Evolutionary conservation across 805 yeast species (phyloP).

Genomic region (Cyberlindnera lachancei): DNA sequence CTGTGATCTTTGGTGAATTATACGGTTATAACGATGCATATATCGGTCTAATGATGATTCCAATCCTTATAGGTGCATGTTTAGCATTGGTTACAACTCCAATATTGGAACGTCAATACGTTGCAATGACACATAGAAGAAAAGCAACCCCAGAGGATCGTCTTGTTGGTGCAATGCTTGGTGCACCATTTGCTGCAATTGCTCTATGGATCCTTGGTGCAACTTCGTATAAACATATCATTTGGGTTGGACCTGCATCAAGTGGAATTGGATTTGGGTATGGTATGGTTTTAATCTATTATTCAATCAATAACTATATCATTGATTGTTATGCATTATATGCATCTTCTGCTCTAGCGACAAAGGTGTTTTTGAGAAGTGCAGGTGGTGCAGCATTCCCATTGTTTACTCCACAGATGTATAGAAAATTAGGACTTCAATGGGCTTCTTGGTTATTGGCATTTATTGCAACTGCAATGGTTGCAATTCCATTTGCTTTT

Average conservation of each 20-base stretch:
- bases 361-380: slow-evolving; percentile 71
- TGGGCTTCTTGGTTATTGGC: slow-evolving; percentile 82
- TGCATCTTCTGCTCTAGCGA: slow-evolving; percentile 76
- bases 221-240: slow-evolving; percentile 58
- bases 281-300: slow-evolving; percentile 70
- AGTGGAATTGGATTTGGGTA: slow-evolving; percentile 77
- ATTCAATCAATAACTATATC: slow-evolving; percentile 74
- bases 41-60: slow-evolving; percentile 83
- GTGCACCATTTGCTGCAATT: slow-evolving; percentile 76
- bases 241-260: slow-evolving; percentile 76
- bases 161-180: slow-evolving; percentile 72
- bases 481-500: slow-evolving; percentile 62
- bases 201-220: slow-evolving; percentile 78
- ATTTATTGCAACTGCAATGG: slow-evolving; percentile 71
- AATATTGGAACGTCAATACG: slow-evolving; percentile 55
- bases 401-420: slow-evolving; percentile 75
- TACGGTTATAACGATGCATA: slow-evolving; percentile 72
- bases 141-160: slow-evolving; percentile 75
- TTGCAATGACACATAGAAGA: slow-evolving; percentile 42
- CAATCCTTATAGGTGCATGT: slow-evolving; percentile 81
- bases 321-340: slow-evolving; percentile 82
- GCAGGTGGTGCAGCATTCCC: slow-evolving; percentile 89
- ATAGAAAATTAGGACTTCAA: slow-evolving; percentile 59
- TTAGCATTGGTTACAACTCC: slow-evolving; percentile 73
- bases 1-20: slow-evolving; percentile 73